phyloP scores from a whole-genome alignment of 768 basidiomycete species.

The Hemileccinum rubropunctum region DNA sequence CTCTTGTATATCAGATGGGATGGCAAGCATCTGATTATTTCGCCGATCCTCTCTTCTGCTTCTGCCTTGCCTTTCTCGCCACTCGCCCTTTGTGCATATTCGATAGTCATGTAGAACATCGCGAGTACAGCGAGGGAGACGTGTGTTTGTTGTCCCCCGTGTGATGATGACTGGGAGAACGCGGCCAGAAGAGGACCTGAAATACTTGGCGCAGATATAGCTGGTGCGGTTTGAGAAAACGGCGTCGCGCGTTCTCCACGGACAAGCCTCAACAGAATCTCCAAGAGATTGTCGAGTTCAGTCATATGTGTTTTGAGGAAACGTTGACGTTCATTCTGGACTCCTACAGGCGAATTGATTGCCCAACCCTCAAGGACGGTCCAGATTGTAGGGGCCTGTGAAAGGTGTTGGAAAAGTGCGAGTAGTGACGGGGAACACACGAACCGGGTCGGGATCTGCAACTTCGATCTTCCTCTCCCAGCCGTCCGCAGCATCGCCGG shows the following conservation, averaged over 20 bases:
- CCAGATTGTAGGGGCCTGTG: slow-evolving; percentile 86
- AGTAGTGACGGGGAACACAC: slow-evolving; percentile 29
- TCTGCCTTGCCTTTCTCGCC: slow-evolving; percentile 68
- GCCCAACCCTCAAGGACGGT: slow-evolving; percentile 91
- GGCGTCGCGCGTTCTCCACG: slow-evolving; percentile 82
- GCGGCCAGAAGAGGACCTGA: slow-evolving; percentile 72
- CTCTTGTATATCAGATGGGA: slow-evolving; percentile 86
- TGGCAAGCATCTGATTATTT: slow-evolving; percentile 88
- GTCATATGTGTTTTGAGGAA: slow-evolving; percentile 89
- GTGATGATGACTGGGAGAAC: slow-evolving; percentile 70
- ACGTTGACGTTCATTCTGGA: slow-evolving; percentile 71
- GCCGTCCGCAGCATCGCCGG: slow-evolving; percentile 78
- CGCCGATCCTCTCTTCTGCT: slow-evolving; percentile 74
- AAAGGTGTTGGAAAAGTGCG: slow-evolving; percentile 1
- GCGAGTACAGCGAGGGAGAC: slow-evolving; percentile 91
- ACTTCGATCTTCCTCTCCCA: slow-evolving; percentile 96
- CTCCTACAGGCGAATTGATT: slow-evolving; percentile 75
- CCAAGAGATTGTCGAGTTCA: slow-evolving; percentile 84
- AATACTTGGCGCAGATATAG: slow-evolving; percentile 59
- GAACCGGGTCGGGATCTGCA: slow-evolving; percentile 91
- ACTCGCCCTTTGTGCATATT: slow-evolving; percentile 72
- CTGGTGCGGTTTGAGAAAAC: slow-evolving; percentile 60
- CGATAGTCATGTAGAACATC: slow-evolving; percentile 80
- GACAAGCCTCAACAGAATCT: slow-evolving; percentile 89
- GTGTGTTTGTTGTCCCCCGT: slow-evolving; percentile 88